Evolutionary conservation across 495 filamentous ascomycete genomes (phyloP).

Genomic region (Trichoderma virens): DNA sequence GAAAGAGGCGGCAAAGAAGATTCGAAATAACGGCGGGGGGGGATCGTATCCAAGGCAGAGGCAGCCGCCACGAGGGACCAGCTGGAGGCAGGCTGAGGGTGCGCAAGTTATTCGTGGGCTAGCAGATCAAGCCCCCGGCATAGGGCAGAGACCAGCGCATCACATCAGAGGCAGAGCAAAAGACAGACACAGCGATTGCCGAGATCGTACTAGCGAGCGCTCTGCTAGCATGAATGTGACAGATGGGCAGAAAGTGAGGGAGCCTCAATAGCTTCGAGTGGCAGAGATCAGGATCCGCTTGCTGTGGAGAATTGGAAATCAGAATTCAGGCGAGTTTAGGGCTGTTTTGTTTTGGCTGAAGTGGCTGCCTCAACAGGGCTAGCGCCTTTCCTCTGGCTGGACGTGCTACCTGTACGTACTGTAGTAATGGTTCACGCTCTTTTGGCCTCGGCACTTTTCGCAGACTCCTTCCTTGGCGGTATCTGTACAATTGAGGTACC

Average conservation of each 20-base stretch:
- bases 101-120: no score
- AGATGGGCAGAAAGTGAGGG: not conserved
- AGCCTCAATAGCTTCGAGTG: constrained; percentile 5
- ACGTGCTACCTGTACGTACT: no score
- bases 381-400: not conserved
- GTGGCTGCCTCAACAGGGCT: not conserved
- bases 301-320: not conserved
- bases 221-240: not conserved
- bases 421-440: no score
- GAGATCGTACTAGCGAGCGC: constrained; percentile 1
- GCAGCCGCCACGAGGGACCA: not conserved
- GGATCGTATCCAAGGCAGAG: not conserved
- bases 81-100: not conserved
- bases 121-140: not conserved
- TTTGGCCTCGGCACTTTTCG: no score
- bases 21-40: not conserved
- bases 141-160: not conserved
- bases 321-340: not conserved
- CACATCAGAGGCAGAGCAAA: no score
- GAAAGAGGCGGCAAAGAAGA: not conserved
- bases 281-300: not conserved
- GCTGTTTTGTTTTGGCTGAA: not conserved
- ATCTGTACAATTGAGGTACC: no score
- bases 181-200: not conserved
- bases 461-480: no score